Base-by-base conservation (phyloP, 371 early-diverging fungal species). In the Mortierella sp. region DNA sequence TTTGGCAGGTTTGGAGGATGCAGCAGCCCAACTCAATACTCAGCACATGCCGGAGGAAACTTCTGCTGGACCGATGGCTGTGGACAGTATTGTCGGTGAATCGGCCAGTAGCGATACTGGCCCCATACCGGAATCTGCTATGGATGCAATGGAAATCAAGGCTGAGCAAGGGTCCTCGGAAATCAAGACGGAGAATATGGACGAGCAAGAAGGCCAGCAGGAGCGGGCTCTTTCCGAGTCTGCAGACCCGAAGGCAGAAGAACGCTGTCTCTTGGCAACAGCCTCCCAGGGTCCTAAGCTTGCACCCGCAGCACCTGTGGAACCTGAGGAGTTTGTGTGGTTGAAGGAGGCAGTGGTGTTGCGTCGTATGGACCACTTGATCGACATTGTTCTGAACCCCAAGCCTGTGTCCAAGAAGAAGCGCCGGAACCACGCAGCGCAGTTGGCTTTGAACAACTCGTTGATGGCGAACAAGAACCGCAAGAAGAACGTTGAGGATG, bases 321-420 rank as follows among this genome's bases (percentile, higher is more conserved):
- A 82, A 21, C 56, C 79, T 3, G 82, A 81, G 37, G 83, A 83
- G 54, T 79, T 89, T 69, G 82, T 81, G 8, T 89, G 88, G 88
- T 83, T 86, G 9, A 86, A 86, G 65, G 89, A 89, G 56, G 80
- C 86, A 23, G 86, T 88, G 21, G 82, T 88, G 46, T 80, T 84
- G 12, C 78, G 87, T 46, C 87, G 89, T 17, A 82, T 89, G 64
- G 87, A 88, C 39, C 80, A 85, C 23, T 64, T 89, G 28, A 85
- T 86, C 51, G 85, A 86, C 32, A 78, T 88, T 53, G 85, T 88
- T 17, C 52, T 84, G 15, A 79, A 81, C 37, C 88, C 88, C 14
- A 86, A 85, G 53, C 83, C 86, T 5, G 78, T 81, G 11, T 73
- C 82, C 0, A 84, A 82, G 61, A 75, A 75, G 65, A 75, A 75